phyloP scores from a whole-genome alignment of 2,329 filamentous ascomycete genomes.

The Emmonsiellopsis sp. region DNA sequence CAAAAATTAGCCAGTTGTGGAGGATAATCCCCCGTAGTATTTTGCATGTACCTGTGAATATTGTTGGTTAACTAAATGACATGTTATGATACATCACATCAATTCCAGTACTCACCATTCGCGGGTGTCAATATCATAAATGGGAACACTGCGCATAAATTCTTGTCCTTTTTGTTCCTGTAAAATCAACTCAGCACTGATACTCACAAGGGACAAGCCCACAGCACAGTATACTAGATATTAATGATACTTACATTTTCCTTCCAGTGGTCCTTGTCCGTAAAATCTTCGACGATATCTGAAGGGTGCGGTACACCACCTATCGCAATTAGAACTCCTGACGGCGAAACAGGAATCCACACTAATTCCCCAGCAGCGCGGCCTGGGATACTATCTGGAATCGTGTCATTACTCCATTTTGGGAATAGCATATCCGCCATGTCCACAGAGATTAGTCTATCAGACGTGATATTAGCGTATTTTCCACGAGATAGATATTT shows the following conservation, averaged over 20 bases:
- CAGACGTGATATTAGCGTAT: conserved; percentile 33
- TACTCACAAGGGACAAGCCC: too few species aligned
- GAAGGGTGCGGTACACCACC: conserved; percentile 27
- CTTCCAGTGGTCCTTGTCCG: not conserved
- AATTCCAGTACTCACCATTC: conserved; percentile 16
- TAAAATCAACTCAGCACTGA: not conserved
- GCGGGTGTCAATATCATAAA: conserved; percentile 28
- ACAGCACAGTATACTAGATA: not conserved
- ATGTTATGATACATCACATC: not conserved
- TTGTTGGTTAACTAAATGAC: not conserved
- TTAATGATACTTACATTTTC: conserved; percentile 12
- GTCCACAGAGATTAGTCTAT: conserved; percentile 53
- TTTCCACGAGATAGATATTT: conserved; percentile 24
- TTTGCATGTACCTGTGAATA: conserved; percentile 30
- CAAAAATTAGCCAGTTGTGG: conserved; percentile 31
- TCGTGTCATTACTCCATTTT: conserved; percentile 49
- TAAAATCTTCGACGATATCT: conserved; percentile 10
- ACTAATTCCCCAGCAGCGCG: conserved; percentile 58
- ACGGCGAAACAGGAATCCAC: conserved; percentile 43
- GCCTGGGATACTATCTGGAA: conserved; percentile 43
- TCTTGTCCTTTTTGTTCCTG: conserved; percentile 19
- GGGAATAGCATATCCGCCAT: conserved; percentile 44
- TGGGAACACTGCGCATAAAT: conserved; percentile 29
- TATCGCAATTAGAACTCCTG: conserved; percentile 30
- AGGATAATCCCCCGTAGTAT: conserved; percentile 30